Evolutionary conservation across 2,329 filamentous ascomycete species (phyloP), one percentile per base, ranked within the genome.

Genomic region (Neocatenulostroma microsporum): DNA sequence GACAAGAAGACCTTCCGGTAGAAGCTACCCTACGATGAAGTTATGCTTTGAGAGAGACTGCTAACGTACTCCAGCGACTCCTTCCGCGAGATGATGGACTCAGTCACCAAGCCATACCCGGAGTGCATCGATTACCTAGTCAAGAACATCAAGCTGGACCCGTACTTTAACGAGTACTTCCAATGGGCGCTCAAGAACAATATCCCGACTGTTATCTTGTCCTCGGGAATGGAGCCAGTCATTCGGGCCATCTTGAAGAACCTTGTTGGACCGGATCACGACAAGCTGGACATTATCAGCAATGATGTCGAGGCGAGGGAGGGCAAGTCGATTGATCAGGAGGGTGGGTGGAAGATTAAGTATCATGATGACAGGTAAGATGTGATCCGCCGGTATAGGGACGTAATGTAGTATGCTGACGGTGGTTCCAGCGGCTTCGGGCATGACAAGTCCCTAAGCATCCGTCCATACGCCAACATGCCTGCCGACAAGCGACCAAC

Each of bases 391-490:
- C 18, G 5, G 24, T 27, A 30, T 8, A 18, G 4, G 10, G 2
- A 21, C 20, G n/a, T n/a, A 13, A 21, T 18, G 11, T 10, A 11
- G 28, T 19, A 18, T 32, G 5, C 19, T 41, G 24, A 41, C 28
- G 10, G 10, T 3, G 9, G n/a, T 7, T 6, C 3, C 44, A 84
- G 82, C 56, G 73, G 80, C 40, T 93, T 93, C 54, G 91, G 91
- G n/a, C 91, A 98, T 59, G 89, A 98, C 72, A 98, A 98, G 75
- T 88, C 82, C 18, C 70, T 89, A 36, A 85, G 91, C 58, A 86
- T 98, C 54, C 78, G 84, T 47, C 86, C 86, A 34, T 96, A 96
- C 64, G 80, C 82, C 2, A 70, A 77, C 18, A 70, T 94, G 28
- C 78, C 84, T 0, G 69, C 69, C 11, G 61, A 69, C 21, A 64